These are phyloP conservation scores for Kwoniella dejecticola DNA, from an alignment of 768 basidiomycete genomes.

Conservation along the genomic window DNA sequence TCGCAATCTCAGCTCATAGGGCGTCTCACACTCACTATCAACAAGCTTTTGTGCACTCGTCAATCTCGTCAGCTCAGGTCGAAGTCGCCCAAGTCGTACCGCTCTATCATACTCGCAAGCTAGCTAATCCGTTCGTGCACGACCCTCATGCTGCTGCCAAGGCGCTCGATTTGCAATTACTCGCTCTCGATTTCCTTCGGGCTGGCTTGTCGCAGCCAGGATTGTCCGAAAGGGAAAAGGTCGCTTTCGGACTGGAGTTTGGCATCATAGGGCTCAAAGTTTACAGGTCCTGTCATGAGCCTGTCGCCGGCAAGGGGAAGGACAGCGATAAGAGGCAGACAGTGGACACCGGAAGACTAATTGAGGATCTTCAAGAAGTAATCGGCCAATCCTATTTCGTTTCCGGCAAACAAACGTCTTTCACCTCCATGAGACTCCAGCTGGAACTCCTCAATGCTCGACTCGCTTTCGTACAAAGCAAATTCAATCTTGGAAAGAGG, in stretches of 20 bases:
- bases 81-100: neutral
- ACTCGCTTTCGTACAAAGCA: conserved; percentile 16
- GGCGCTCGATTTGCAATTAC: conserved; percentile 25
- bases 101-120: neutral
- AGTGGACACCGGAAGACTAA: conserved; percentile 10
- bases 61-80: neutral
- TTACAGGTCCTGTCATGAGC: neutral
- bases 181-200: conserved; percentile 35
- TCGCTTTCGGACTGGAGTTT: conserved; percentile 37
- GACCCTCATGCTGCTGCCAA: conserved; percentile 28
- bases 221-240: conserved; percentile 37
- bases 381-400: conserved; percentile 20
- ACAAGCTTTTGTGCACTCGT: conserved; percentile 38
- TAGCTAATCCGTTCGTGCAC: conserved; percentile 4
- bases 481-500: conserved; percentile 15
- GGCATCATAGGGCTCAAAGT: conserved; percentile 36
- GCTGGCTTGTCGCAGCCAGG: conserved; percentile 25
- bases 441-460: conserved; percentile 24
- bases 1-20: conserved; percentile 36
- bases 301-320: conserved; percentile 17
- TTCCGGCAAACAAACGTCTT: conserved; percentile 13
- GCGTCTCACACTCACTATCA: conserved; percentile 31
- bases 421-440: conserved; percentile 6
- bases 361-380: conserved; percentile 26
- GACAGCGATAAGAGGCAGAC: neutral